Base-by-base conservation (phyloP, 352 stramenopile species). In the Globisporangium acanthophoron region DNA sequence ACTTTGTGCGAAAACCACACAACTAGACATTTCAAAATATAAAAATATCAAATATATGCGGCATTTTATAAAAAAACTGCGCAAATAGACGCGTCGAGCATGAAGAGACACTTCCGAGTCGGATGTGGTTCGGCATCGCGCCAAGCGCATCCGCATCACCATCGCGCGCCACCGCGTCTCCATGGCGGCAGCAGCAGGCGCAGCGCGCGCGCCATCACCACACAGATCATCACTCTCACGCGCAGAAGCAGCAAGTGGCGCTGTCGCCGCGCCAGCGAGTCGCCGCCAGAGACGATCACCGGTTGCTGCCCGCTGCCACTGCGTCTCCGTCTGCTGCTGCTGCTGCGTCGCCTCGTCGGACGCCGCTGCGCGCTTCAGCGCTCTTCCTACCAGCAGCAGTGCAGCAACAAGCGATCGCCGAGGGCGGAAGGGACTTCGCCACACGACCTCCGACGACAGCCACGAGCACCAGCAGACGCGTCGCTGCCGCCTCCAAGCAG, bases 101-200 rank as follows among this genome's bases (percentile, higher is more conserved):
- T 20, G 18, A 33, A 43, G 1, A 18, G 39, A 60, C 52, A 49
- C 24, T 27, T 27, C 24, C 24, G 24, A 27, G 24, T 27, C 24
- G 24, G n/a, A 89, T 89, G 79, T 89, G 79, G 76, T 87, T 89
- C 55, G 76, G 79, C 64, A 59, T 89, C 47, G 79, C 79, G 21
- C 79, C 33, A 37, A 27, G 24, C 24, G 24, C 24, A 27, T 27
- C 24, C 24, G 24, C 79, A n/a, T 54, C 58, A 3, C 43, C 58
- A n/a, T 66, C 70, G 57, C 57, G 68, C 21, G 70, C 71, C 44
- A 71, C 76, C 6, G 43, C 43, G 18, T 29, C 44, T 3, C 24
- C 44, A n/a, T 49, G 20, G 44, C 44, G 11, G 9, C 44, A 49
- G n/a, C 8, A 27, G n/a, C 5, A n/a, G 24, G n/a, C n/a, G 7